Percentiles rank a stretch among this genome's conserved stretches.
Evolutionary conservation across 345 rosid genomes (phyloP).

Genomic region (Eucalyptus globulus): DNA sequence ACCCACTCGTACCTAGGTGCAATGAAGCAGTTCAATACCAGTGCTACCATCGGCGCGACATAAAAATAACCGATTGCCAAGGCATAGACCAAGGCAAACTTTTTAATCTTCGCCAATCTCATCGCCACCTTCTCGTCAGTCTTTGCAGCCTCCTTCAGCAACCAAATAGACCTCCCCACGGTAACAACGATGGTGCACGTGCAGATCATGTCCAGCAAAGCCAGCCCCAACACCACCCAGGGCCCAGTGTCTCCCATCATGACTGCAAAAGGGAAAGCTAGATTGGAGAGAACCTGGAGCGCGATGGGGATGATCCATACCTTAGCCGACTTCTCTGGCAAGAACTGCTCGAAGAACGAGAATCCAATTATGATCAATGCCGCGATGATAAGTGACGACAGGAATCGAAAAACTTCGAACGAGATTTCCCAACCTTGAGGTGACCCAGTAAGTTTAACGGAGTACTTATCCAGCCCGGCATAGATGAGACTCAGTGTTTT

Average conservation of each 20-base stretch:
- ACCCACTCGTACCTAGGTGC: not conserved
- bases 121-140: not conserved
- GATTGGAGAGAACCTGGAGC: not conserved
- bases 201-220: not conserved
- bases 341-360: not conserved
- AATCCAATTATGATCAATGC: not conserved
- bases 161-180: not conserved
- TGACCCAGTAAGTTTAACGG: not conserved
- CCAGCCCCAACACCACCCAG: no score
- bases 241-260: slow-evolving; percentile 1
- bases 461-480: not conserved
- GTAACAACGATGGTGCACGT: not conserved
- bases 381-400: not conserved
- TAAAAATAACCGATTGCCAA: not conserved
- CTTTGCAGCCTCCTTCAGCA: not conserved
- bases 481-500: not conserved
- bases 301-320: not conserved
- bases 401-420: not conserved
- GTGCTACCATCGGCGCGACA: not conserved
- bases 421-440: not conserved
- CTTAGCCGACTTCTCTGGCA: no score
- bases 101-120: not conserved
- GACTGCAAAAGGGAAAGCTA: slow-evolving; percentile 38
- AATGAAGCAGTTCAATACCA: not conserved
- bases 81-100: not conserved